phyloP scores from a whole-genome alignment of 2,329 filamentous ascomycete species.

The Colletotrichum incanum region DNA sequence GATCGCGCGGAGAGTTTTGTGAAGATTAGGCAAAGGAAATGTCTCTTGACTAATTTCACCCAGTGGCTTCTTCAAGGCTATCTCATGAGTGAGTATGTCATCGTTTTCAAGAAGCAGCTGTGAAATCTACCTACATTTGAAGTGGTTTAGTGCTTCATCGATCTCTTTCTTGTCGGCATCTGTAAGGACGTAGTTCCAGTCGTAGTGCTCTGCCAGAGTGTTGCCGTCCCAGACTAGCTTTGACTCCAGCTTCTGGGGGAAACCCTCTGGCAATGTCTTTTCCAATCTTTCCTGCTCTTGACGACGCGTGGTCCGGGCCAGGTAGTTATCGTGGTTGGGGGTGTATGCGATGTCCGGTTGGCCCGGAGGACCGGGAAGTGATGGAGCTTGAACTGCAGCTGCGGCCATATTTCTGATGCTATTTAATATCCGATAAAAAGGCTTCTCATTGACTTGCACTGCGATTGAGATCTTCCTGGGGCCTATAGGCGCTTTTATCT shows the following conservation, averaged over 20 bases:
- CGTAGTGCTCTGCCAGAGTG: constrained; percentile 61
- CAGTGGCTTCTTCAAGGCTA: constrained; percentile 18
- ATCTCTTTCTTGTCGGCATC: constrained; percentile 66
- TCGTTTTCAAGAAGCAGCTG: rapidly evolving
- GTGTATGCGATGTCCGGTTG: constrained; percentile 74
- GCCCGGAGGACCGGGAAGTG: constrained; percentile 51
- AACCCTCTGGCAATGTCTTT: constrained; percentile 63
- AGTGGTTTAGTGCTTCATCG: constrained; percentile 38
- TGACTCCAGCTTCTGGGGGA: constrained; percentile 64
- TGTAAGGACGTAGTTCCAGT: constrained; percentile 69
- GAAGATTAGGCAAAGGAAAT: constrained; percentile 70
- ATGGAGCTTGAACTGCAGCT: constrained; percentile 39
- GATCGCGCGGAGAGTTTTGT: constrained; percentile 64
- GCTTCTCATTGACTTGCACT: no score
- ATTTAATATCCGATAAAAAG: neutral
- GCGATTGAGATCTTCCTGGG: neutral
- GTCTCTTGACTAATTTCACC: constrained; percentile 56
- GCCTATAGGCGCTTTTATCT: neutral
- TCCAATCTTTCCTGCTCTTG: constrained; percentile 58
- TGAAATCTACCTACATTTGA: constrained; percentile 32
- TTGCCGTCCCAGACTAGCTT: constrained; percentile 72
- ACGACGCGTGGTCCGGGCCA: constrained; percentile 63
- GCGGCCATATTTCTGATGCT: constrained; percentile 45
- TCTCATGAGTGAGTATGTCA: neutral
- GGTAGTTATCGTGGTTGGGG: constrained; percentile 69